These are phyloP conservation scores for Emergomyces pasteurianus DNA, from an alignment of 2,329 filamentous ascomycete genomes.

Conservation along the genomic window DNA sequence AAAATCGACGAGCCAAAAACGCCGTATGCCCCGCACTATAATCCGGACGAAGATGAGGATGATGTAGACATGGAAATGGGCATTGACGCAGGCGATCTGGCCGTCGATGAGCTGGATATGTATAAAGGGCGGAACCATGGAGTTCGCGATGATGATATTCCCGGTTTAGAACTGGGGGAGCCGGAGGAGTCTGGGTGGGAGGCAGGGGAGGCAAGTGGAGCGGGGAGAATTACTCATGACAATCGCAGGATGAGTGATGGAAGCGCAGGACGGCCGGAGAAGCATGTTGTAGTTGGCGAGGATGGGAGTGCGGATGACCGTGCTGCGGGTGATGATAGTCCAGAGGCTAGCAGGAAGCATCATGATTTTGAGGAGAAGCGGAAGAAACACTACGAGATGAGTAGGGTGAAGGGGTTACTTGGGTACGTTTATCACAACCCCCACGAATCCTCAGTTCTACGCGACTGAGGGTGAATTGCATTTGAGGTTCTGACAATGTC, in stretches of 20 bases:
- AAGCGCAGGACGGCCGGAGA: slow-evolving; percentile 40
- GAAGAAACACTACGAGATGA: slow-evolving; percentile 99
- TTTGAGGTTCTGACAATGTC: slow-evolving; percentile 3
- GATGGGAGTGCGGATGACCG: slow-evolving; percentile 22
- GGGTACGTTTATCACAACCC: slow-evolving; percentile 43
- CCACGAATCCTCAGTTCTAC: background rate
- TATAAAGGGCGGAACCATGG: slow-evolving; percentile 33
- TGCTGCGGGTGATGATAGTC: slow-evolving; percentile 34
- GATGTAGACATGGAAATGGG: slow-evolving; percentile 22
- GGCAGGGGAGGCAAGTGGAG: slow-evolving; percentile 10
- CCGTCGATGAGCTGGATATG: slow-evolving; percentile 56
- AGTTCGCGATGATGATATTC: slow-evolving; percentile 64
- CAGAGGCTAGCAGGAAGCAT: slow-evolving; percentile 82
- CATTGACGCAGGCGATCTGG: slow-evolving; percentile 58
- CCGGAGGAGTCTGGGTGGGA: slow-evolving; percentile 54
- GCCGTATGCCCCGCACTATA: slow-evolving; percentile 84
- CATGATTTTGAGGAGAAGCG: slow-evolving; percentile 78
- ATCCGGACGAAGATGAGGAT: slow-evolving; percentile 75
- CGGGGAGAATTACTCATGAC: slow-evolving; percentile 35
- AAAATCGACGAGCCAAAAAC: slow-evolving; percentile 99
- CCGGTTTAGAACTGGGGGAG: slow-evolving; percentile 82
- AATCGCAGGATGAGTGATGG: slow-evolving; percentile 30
- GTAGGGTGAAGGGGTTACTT: slow-evolving; percentile 75
- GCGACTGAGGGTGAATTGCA: background rate
- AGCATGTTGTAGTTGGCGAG: slow-evolving; percentile 68